These are phyloP conservation scores for Beauveria asiatica DNA, from an alignment of 2,329 filamentous ascomycete genomes.

Conservation along the genomic window DNA sequence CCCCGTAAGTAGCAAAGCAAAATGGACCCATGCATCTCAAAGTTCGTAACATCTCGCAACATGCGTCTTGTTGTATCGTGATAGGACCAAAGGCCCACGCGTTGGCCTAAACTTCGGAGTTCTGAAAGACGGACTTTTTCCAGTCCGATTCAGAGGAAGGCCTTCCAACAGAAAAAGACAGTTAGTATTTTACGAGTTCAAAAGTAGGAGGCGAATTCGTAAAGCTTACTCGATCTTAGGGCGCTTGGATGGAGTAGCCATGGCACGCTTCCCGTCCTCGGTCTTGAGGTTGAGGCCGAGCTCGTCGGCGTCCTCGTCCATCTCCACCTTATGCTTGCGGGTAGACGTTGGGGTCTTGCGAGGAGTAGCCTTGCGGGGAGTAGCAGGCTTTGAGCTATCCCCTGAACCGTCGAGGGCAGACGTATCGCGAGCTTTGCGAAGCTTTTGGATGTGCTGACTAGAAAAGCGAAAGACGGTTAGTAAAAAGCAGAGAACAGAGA, in stretches of 20 bases:
- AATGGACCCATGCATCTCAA: neutral
- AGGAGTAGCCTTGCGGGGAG: slow-evolving; percentile 20
- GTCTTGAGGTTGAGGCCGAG: slow-evolving; percentile 15
- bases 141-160: neutral
- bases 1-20: neutral
- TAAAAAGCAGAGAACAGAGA: neutral
- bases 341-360: slow-evolving; percentile 22
- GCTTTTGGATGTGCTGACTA: slow-evolving; percentile 40
- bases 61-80: neutral
- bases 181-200: neutral
- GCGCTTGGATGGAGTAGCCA: slow-evolving; percentile 18
- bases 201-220: too few species aligned
- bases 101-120: neutral
- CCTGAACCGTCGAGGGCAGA: slow-evolving; percentile 16
- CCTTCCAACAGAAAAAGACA: neutral
- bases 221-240: slow-evolving; percentile 10
- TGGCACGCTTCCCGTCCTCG: slow-evolving; percentile 16
- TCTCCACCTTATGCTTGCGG: slow-evolving; percentile 17
- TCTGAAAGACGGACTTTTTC: neutral
- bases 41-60: neutral
- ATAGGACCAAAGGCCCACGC: neutral
- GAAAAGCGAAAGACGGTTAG: neutral
- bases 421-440: slow-evolving; percentile 29
- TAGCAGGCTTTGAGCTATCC: slow-evolving; percentile 13
- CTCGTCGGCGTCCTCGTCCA: slow-evolving; percentile 13